Evolutionary conservation across 148 eudicot species (phyloP).

Genomic region (Pouteria glomerata): DNA sequence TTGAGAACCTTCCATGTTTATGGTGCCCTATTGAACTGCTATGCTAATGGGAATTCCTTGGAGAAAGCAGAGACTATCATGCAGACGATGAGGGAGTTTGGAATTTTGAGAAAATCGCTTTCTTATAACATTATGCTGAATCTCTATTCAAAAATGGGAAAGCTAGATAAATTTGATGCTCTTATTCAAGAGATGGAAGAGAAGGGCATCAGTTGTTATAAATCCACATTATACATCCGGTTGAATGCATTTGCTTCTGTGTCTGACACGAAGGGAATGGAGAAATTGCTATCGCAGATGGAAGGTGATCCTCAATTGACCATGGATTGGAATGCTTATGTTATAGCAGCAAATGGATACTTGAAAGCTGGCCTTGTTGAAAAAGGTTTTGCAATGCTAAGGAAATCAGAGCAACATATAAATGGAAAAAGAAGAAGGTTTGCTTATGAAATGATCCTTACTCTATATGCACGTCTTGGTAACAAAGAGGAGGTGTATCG

Average conservation of each 20-base stretch:
- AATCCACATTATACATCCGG: neutral
- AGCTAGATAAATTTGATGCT: constrained; percentile 26
- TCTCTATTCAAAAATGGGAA: constrained; percentile 26
- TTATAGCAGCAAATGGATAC: constrained; percentile 33
- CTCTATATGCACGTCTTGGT: constrained; percentile 24
- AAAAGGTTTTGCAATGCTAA: constrained; percentile 25
- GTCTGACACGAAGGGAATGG: neutral
- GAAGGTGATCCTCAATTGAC: neutral
- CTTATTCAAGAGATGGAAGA: constrained; percentile 38
- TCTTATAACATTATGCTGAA: constrained; percentile 37
- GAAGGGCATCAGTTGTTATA: constrained; percentile 10
- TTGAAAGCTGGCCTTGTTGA: constrained; percentile 22
- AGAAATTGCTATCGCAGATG: constrained; percentile 1
- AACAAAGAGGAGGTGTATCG: constrained; percentile 37
- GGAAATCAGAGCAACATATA: constrained; percentile 29
- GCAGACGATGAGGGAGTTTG: constrained; percentile 28
- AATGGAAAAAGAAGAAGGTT: constrained; percentile 11
- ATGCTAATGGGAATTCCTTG: constrained; percentile 20
- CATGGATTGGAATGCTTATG: constrained; percentile 21
- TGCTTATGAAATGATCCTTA: constrained; percentile 30
- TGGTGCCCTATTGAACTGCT: constrained; percentile 38
- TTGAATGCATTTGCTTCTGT: constrained; percentile 4
- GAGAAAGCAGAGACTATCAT: constrained; percentile 34
- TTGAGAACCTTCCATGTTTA: constrained; percentile 19
- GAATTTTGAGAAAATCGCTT: constrained; percentile 20